Evolutionary conservation across 2,329 filamentous ascomycete species (phyloP).

Genomic region (Colletotrichum musicola): DNA sequence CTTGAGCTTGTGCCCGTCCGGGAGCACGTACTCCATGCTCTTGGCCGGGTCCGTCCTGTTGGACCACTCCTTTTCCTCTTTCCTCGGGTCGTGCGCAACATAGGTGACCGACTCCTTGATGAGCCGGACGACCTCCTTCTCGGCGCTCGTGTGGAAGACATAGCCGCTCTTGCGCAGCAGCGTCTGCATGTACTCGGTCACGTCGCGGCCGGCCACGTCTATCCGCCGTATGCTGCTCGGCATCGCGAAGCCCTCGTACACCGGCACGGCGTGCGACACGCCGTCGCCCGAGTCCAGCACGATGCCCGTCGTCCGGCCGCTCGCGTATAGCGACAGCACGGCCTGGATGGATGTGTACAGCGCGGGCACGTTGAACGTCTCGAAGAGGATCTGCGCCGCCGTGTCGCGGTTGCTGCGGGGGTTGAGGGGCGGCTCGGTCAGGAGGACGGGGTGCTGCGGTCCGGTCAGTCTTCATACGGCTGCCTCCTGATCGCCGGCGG

Average conservation of each 20-base stretch:
- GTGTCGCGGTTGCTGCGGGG: constrained; percentile 95
- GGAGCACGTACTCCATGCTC: constrained; percentile 87
- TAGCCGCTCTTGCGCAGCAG: constrained; percentile 92
- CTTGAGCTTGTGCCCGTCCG: constrained; percentile 94
- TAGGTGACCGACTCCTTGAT: constrained; percentile 98
- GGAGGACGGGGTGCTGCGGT: constrained; percentile 86
- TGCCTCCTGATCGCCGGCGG: constrained; percentile 23
- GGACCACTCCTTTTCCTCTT: constrained; percentile 97
- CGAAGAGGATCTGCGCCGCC: constrained; percentile 96
- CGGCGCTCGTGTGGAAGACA: constrained; percentile 96
- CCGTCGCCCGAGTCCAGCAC: constrained; percentile 96
- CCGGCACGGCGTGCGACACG: constrained; percentile 95
- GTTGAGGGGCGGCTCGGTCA: constrained; percentile 96
- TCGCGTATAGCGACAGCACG: constrained; percentile 94
- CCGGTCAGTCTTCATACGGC: constrained; percentile 37
- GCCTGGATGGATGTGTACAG: constrained; percentile 98
- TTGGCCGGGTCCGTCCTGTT: constrained; percentile 80
- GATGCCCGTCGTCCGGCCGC: constrained; percentile 94
- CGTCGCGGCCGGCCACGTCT: constrained; percentile 94
- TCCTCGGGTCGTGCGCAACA: constrained; percentile 88
- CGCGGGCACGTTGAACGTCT: constrained; percentile 98
- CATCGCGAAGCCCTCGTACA: constrained; percentile 98
- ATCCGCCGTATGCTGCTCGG: constrained; percentile 95
- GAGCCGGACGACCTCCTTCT: constrained; percentile 97
- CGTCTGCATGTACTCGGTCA: constrained; percentile 94